Evolutionary conservation across 495 filamentous ascomycete genomes (phyloP), one percentile per base, ranked within the genome.

Genomic region (Penicillium antarcticum): DNA sequence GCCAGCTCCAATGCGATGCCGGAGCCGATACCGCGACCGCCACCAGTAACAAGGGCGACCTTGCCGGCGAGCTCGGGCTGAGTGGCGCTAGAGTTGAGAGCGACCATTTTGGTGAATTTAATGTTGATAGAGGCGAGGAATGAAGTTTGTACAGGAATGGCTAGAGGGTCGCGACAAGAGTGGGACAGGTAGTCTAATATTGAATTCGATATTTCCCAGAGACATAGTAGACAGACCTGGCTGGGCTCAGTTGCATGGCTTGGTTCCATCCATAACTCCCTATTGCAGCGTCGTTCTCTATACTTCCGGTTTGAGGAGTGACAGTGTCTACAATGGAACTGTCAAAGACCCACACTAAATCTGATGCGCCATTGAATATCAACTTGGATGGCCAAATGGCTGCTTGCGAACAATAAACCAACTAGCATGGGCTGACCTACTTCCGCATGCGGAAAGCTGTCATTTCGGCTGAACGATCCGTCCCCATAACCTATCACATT

Each of bases 1-100:
- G 80, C 88, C 37, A 92, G 83, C 67, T 91, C 88, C 16, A 89
- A 77, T 32, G 87, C 88, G 53, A 89, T 87, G 26, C 83, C 86
- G 14, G 79, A 75, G 43, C 88, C 88, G 61, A 92, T 90, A 33
- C 87, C 87, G 12, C 87, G 84, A 23, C 82, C 79, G 55, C 80
- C 80, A 14, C 87, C 88, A 16, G 88, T 91, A 52, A 92, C 76
- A 29, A 90, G 76, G 41, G 87, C 87, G 54, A 89, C 83, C 69
- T 86, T 87, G 60, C 82, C 83, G 49, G 80, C 76, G 31, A 88
- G 69, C 52, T 66, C 62, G 9, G 17, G 42, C 5, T 51, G 52
- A 23, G 44, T 29, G 47, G 34, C 29, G 18, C 51, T 57, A 52
- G 56, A 48, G 41, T 56, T 52, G 32, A 39, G 31, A 14, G 49